Evolutionary conservation across 345 rosid species (phyloP), one percentile per base, ranked within the genome.

Genomic region (Eucalyptus sideroxylon): DNA sequence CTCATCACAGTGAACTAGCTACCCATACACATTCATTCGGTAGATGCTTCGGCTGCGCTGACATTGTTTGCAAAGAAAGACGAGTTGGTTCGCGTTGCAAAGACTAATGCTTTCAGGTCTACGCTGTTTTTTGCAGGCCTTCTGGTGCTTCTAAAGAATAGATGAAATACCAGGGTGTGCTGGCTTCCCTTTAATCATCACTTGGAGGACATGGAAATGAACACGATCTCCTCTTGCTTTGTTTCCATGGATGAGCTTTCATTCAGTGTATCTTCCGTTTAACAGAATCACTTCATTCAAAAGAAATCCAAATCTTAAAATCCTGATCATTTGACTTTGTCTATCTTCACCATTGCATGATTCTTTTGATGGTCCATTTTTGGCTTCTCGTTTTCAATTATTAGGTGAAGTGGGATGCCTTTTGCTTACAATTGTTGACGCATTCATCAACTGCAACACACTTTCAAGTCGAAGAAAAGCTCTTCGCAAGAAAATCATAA

Each of bases 81-180:
- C 45, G 3, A 40, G 4, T 0, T 5, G 85, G 16, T 21, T 40
- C 30, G 2, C 0, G 30, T 40, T 14, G 27, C 85, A 23, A 11
- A 11, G 47, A 40, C 13, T 40, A 15, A 21, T 21, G 85, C 47
- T 40, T 77, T 37, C 15, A 24, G 83, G 30, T 21, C 16, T 77
- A 34, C 0, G 0, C 16, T 10, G 0, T 40, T 40, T 88, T 87
- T 90, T 89, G 89, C 91, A 91, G 91, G 88, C 80, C 59, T 53
- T 92, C 88, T 88, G 92, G 89, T 90, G 93, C 89, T 81, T 67
- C 89, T 23, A 65, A 86, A 27, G 17, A 45, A 45, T 12, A 15
- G 12, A 14, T 14, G 51, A 45, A 16, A 26, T n/a, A 7, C 1
- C 55, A 30, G 34, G 10, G 21, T 3, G 87, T 30, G 87, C 87